A percentile compares a stretch with the other conserved stretches of the same genome.
Conservation (phyloP, 2,329 filamentous ascomycete genomes). For the Aspergillus fijiensis region DNA sequence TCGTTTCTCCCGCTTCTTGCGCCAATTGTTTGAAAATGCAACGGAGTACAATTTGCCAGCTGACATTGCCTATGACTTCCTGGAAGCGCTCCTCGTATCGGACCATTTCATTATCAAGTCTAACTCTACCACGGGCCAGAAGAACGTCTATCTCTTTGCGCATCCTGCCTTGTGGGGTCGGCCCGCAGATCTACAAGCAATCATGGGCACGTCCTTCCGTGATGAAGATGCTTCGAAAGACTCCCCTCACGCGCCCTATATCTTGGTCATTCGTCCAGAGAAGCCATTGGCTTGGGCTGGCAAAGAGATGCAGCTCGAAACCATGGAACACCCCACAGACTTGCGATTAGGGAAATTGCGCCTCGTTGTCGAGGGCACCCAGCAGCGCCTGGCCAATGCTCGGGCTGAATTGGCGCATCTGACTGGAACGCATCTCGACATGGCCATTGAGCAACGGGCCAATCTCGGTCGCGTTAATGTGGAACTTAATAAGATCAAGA, state of each 20-base stretch:
- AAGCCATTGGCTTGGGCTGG: conserved; percentile 78
- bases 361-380: conserved; percentile 83
- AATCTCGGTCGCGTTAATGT: conserved; percentile 90
- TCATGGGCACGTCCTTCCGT: conserved; percentile 77
- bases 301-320: conserved; percentile 66
- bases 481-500: conserved; percentile 89
- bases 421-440: conserved; percentile 81
- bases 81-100: conserved; percentile 75
- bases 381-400: conserved; percentile 74
- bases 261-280: conserved; percentile 82
- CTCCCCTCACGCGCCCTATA: conserved; percentile 70
- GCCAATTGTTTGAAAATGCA: conserved; percentile 92
- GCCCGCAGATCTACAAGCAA: conserved; percentile 77
- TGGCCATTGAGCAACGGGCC: conserved; percentile 86
- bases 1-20: conserved; percentile 86
- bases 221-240: conserved; percentile 70
- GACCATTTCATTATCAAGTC: conserved; percentile 86
- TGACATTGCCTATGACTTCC: conserved; percentile 70
- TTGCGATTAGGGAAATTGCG: conserved; percentile 83
- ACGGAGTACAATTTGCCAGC: conserved; percentile 85
- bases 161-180: conserved; percentile 75
- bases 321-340: conserved; percentile 78
- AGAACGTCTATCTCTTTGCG: conserved; percentile 79
- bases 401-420: conserved; percentile 72
- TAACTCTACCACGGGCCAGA: conserved; percentile 63